These are phyloP conservation scores for Sanguinoderma infundibulare DNA, from an alignment of 1,284 basidiomycete genomes.

Conservation along the genomic window DNA sequence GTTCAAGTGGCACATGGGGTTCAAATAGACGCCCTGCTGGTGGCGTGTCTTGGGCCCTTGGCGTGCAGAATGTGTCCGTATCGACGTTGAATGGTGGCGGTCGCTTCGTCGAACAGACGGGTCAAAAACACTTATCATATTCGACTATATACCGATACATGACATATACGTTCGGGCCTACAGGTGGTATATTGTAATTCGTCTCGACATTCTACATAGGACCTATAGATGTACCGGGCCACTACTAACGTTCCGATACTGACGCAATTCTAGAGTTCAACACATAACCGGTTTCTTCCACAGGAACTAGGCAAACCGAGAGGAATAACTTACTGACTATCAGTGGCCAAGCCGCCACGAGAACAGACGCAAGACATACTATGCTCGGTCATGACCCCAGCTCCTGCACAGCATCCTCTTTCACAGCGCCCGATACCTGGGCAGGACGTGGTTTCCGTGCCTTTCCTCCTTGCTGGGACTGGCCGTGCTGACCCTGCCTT, in stretches of 20 bases:
- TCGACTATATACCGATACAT: background rate
- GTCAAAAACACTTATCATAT: no score
- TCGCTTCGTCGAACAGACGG: no score
- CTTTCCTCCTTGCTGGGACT: slow-evolving; percentile 1
- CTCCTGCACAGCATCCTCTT: slow-evolving; percentile 3
- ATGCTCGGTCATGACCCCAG: background rate
- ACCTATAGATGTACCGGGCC: background rate
- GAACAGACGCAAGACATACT: no score
- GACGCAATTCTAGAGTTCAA: no score
- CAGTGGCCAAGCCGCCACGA: no score
- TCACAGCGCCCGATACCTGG: background rate
- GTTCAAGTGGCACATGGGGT: no score
- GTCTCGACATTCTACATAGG: background rate
- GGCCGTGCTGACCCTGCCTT: background rate
- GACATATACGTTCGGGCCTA: background rate
- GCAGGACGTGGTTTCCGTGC: slow-evolving; percentile 11
- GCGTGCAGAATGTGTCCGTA: no score
- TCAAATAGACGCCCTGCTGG: no score
- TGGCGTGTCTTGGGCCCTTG: no score
- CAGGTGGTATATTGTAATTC: background rate
- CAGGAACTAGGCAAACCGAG: background rate
- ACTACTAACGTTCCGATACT: background rate
- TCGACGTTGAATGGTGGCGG: no score
- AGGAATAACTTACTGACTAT: background rate
- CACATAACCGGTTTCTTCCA: background rate